Evolutionary conservation across 2,329 filamentous ascomycete species (phyloP), one percentile per base, ranked within the genome.

Genomic region (Calonectria honghensis): DNA sequence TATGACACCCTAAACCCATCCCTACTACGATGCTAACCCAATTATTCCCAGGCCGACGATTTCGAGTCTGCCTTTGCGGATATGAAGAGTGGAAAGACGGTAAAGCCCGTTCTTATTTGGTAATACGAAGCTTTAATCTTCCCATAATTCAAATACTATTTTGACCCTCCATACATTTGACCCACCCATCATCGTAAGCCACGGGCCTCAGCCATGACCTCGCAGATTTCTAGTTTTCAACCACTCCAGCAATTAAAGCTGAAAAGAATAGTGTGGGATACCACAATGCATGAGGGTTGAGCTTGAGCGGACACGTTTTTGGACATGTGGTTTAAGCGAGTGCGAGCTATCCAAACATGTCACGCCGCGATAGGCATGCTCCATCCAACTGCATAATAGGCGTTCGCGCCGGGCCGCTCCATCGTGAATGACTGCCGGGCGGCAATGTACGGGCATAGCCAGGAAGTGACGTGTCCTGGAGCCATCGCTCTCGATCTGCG

Each of bases 61-160:
- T 63, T 63, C 3, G 57, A 63, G 37, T 24, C 37, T 27, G 57
- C 57, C 18, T 63, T 63, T 41, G 35, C 57, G 14, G 57, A 63
- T 41, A 63, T 63, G 57, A 63, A 63, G 16, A 63, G 57, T 20
- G 57, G 57, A 27, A 63, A 63, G n/a, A 16, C 57, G 7, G 57
- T 63, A 4, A 63, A 63, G 24, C 57, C 57, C 4, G 57, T 63
- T 4, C 13, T 63, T 29, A 63, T 63, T 14, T 63, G 57, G 57
- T 63, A 63, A 39, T 41, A 16, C 20, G 24, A 20, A 41, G 7
- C 27, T 7, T 20, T 20, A n/a, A 9, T 61, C 10, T 48, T n/a
- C 20, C 4, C 3, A 11, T 7, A n/a, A n/a, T 10, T 18, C 7
- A n/a, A n/a, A 48, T 24, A 48, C 13, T 24, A 48, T 48, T n/a